phyloP scores from a whole-genome alignment of 768 basidiomycete species.

The Boletus huronensis region DNA sequence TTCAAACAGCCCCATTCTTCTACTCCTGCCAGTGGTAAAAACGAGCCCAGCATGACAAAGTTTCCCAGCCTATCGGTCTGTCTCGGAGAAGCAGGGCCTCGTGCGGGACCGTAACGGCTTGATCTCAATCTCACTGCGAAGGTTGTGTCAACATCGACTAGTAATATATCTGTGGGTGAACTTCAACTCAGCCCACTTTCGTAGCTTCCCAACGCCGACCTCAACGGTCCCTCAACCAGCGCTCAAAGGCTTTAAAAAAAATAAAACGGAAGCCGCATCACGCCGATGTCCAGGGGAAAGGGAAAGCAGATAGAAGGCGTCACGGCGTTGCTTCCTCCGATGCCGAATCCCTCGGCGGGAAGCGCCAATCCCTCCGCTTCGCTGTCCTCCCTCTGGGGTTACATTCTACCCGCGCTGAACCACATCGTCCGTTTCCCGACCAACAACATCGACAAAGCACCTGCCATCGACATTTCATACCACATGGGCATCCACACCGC shows the following conservation, averaged over 20 bases:
- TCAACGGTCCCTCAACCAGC: neutral
- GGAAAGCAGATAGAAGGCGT: constrained; percentile 25
- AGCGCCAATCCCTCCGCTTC: constrained; percentile 75
- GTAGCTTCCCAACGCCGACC: constrained; percentile 7
- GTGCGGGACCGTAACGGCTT: constrained; percentile 4
- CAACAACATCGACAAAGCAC: constrained; percentile 57
- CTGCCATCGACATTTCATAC: constrained; percentile 66
- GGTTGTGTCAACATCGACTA: constrained; percentile 7
- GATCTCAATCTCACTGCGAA: neutral
- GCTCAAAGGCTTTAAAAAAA: constrained; percentile 1
- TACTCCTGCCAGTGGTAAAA: neutral
- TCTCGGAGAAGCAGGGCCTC: neutral
- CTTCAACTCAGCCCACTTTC: neutral
- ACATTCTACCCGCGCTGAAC: constrained; percentile 69
- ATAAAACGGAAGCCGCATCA: neutral
- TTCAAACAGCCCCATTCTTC: neutral
- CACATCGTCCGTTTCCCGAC: constrained; percentile 73
- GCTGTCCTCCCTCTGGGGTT: constrained; percentile 68
- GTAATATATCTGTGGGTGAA: constrained; percentile 4
- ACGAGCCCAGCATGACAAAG: neutral
- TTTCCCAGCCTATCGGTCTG: constrained; percentile 9
- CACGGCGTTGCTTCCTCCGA: constrained; percentile 30
- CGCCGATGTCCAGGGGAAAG: constrained; percentile 31
- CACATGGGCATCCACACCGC: constrained; percentile 79
- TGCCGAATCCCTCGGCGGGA: constrained; percentile 54